These are phyloP conservation scores for Colletotrichum sp. DNA, from an alignment of 2,329 filamentous ascomycete genomes.

Conservation along the genomic window DNA sequence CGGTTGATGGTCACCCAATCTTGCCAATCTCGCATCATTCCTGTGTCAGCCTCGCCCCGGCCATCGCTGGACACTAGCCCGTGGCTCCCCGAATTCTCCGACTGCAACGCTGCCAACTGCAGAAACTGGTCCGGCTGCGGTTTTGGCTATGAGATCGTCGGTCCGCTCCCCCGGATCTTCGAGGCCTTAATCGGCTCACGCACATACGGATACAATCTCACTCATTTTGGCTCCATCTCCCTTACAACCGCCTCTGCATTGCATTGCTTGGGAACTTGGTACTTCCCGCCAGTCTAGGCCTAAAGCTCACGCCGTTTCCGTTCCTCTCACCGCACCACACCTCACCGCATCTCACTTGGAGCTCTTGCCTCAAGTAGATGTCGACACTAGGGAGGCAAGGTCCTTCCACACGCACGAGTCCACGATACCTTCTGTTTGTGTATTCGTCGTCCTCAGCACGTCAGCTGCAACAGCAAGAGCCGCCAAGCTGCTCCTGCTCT, in stretches of 20 bases:
- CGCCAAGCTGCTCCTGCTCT: constrained; percentile 30
- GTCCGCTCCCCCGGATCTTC: constrained; percentile 15
- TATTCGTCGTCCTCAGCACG: background rate
- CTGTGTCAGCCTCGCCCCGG: constrained; percentile 7
- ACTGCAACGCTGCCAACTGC: constrained; percentile 4
- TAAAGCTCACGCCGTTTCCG: background rate
- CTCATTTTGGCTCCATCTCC: background rate
- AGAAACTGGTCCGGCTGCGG: background rate
- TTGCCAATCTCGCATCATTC: constrained; percentile 12
- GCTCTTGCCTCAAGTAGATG: background rate
- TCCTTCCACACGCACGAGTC: background rate
- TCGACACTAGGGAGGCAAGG: constrained; percentile 21
- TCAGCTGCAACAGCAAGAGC: constrained; percentile 29
- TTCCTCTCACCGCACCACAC: background rate
- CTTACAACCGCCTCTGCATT: background rate
- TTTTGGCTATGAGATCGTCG: constrained; percentile 18
- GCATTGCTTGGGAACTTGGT: background rate
- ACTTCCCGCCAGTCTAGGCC: background rate
- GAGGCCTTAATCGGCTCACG: background rate
- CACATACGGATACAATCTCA: background rate
- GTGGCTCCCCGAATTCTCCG: constrained; percentile 13
- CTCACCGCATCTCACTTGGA: background rate
- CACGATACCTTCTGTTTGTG: background rate
- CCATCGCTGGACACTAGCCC: background rate
- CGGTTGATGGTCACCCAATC: background rate